Conservation (phyloP, 2,329 filamentous ascomycete species). For the Penicillium sp. region DNA sequence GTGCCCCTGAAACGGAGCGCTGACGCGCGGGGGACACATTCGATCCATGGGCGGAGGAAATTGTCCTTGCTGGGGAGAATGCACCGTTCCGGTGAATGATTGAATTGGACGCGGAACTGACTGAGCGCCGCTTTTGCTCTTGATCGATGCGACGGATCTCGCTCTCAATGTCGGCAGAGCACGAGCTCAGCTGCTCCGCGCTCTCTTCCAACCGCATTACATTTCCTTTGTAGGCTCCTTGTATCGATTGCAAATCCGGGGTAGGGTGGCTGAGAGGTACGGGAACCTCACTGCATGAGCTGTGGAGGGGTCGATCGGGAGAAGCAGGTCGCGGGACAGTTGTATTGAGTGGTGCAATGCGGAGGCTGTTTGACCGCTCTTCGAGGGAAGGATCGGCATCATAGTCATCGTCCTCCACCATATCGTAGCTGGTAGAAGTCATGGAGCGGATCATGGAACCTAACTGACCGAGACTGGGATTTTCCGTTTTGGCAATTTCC, state of each 20-base stretch:
- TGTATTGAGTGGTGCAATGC: constrained; percentile 31
- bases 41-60: constrained; percentile 44
- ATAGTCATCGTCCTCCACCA: constrained; percentile 49
- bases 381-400: constrained; percentile 34
- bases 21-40: constrained; percentile 40
- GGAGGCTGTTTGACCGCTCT: constrained; percentile 23
- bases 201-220: constrained; percentile 50
- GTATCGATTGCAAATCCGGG: constrained; percentile 50
- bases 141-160: constrained; percentile 47
- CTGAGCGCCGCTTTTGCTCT: constrained; percentile 45
- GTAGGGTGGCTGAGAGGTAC: constrained; percentile 49
- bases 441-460: constrained; percentile 40
- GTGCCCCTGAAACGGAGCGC: constrained; percentile 39
- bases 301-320: constrained; percentile 37
- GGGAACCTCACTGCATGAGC: constrained; percentile 41
- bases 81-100: constrained; percentile 41
- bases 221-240: constrained; percentile 51
- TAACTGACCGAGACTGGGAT: constrained; percentile 24
- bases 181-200: constrained; percentile 49
- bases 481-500: constrained; percentile 29
- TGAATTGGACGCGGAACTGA: constrained; percentile 44
- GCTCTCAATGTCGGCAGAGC: constrained; percentile 44
- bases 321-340: constrained; percentile 23
- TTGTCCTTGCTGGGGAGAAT: constrained; percentile 38
- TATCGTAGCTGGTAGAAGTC: constrained; percentile 43